A percentile compares a stretch with the other conserved stretches of the same genome.
phyloP scores from a whole-genome alignment of 371 early-diverging fungal genomes.

The Mortierella polycephala region DNA sequence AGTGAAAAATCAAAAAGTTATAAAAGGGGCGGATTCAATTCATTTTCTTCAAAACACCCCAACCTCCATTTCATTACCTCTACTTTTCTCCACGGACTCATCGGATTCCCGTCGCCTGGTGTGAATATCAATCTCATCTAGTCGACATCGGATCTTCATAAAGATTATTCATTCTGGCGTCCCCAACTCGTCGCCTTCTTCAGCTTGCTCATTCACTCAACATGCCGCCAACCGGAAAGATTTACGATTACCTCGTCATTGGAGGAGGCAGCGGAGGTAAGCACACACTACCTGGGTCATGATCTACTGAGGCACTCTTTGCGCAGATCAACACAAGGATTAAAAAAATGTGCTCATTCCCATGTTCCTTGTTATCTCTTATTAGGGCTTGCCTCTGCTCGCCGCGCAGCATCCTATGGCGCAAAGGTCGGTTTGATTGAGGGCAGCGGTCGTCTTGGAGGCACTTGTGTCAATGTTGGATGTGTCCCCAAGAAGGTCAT shows the following conservation, averaged over 20 bases:
- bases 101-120: conserved; percentile 46
- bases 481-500: conserved; percentile 99
- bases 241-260: conserved; percentile 91
- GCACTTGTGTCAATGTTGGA: conserved; percentile 97
- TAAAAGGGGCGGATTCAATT: no score
- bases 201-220: conserved; percentile 47
- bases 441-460: conserved; percentile 84
- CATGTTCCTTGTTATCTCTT: conserved; percentile 58
- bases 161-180: conserved; percentile 30
- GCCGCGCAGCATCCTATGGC: conserved; percentile 92
- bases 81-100: not conserved
- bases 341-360: conserved; percentile 3
- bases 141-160: conserved; percentile 52
- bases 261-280: conserved; percentile 89
- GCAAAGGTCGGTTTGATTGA: conserved; percentile 95
- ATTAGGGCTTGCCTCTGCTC: conserved; percentile 84
- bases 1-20: no score
- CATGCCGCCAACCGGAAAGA: conserved; percentile 61
- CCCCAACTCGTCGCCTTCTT: conserved; percentile 56
- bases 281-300: not conserved
- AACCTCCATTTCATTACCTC: not conserved
- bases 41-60: conserved; percentile 1
- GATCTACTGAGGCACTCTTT: not conserved
- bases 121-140: conserved; percentile 18
- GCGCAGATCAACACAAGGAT: no score